phyloP scores from a whole-genome alignment of 2,329 filamentous ascomycete genomes.

The Cladophialophora exuberans region DNA sequence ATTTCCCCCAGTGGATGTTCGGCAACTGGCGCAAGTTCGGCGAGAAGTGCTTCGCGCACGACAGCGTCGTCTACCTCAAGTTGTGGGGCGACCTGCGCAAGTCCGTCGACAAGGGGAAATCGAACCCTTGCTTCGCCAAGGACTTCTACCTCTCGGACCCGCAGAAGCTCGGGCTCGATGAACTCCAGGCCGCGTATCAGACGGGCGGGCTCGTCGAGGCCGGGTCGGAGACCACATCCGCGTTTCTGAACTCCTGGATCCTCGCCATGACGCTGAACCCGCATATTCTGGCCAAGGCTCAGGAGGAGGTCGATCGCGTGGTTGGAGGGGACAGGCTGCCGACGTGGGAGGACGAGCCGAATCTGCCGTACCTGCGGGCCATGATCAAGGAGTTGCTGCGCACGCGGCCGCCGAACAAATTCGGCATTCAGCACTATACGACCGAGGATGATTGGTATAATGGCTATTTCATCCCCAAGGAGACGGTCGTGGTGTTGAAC shows the following conservation, averaged over 20 bases:
- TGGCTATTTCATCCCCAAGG: constrained; percentile 32
- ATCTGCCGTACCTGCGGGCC: constrained; percentile 58
- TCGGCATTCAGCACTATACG: constrained; percentile 38
- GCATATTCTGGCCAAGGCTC: constrained; percentile 49
- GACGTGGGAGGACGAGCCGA: constrained; percentile 50
- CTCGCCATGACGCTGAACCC: constrained; percentile 45
- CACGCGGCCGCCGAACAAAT: constrained; percentile 51
- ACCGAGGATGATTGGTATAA: constrained; percentile 32
- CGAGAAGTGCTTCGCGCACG: constrained; percentile 24
- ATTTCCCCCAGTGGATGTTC: constrained; percentile 44
- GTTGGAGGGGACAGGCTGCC: constrained; percentile 55
- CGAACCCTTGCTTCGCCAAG: constrained; percentile 26
- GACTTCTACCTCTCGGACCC: constrained; percentile 26
- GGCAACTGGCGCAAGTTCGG: constrained; percentile 27
- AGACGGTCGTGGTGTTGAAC: constrained; percentile 42
- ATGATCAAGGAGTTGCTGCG: constrained; percentile 35
- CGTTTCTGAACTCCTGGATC: constrained; percentile 29
- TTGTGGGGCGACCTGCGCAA: constrained; percentile 27
- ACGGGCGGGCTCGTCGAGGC: constrained; percentile 33
- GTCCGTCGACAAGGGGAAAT: constrained; percentile 22
- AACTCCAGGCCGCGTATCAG: constrained; percentile 25
- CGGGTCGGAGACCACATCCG: constrained; percentile 34
- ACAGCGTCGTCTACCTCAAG: constrained; percentile 23
- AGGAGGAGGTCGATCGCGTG: constrained; percentile 55
- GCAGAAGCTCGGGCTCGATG: constrained; percentile 23